Evolutionary conservation across 805 yeast species (phyloP), one percentile per base, ranked within the genome.

Genomic region (Hanseniaspora pseudoguilliermondii): DNA sequence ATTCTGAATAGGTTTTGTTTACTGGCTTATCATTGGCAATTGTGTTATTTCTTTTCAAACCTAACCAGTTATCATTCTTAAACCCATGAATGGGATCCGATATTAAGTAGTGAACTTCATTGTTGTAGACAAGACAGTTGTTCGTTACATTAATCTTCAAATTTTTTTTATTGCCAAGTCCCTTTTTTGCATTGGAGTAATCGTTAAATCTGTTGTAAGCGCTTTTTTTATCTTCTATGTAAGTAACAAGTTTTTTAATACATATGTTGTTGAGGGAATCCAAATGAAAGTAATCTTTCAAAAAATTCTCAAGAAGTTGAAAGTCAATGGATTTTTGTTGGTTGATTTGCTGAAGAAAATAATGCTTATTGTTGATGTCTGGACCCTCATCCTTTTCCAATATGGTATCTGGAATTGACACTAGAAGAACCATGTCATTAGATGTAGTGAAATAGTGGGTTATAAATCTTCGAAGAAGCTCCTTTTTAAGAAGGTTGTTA

Each of bases 61-160:
- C 63, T 40, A 66, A 57, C 58, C 66, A 66, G 16, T 60, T 57
- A 29, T 64, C 61, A 49, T 65, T 66, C 41, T 62, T 60, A 50
- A 68, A 66, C 47, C 65, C 67, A 52, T 66, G 63, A 23, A 61
- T 43, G 5, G 57, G 61, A 57, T 69, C 71, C 18, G 62, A 62
- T 41, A 68, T 58, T 15, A 68, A 47, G 46, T 68, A 68, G 58
- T 67, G 69, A 29, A 64, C 63, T 57, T 69, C 71, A 43, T 66
- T 66, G 58, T 66, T 64, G 49, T 66, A 66, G 21, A 57, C 57
- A 16, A 40, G 38, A 47, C 47, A 49, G 15, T 49, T 51, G 23
- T 40, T 44, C 21, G 18, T 49, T 1, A 52, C 36, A 35, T 36
- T 52, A n/a, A 42, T 38, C 46, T 15, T 40, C 23, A 21, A 41